Conservation (phyloP, 78 protist genomes). For the Dictyostelium capitatum region DNA sequence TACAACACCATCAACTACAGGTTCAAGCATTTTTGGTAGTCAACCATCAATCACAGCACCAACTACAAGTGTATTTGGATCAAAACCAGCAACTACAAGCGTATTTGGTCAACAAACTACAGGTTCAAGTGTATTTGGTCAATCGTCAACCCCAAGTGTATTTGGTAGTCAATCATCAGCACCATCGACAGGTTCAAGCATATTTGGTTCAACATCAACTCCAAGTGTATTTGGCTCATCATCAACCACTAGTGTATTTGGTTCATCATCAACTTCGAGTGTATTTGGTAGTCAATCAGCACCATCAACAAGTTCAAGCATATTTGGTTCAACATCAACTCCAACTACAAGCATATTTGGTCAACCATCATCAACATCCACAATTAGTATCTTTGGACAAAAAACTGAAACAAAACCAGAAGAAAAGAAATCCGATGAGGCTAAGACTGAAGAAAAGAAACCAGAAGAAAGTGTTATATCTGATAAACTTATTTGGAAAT, state of each 20-base stretch:
- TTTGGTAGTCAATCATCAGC: neutral
- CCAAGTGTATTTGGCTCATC: neutral
- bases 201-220: neutral
- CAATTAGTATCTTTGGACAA: neutral
- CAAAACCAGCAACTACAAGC: neutral
- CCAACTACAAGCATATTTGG: neutral
- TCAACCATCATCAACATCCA: neutral
- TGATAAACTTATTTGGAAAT: slow-evolving; percentile 27
- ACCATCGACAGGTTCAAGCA: neutral
- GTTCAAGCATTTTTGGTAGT: neutral
- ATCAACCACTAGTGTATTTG: neutral
- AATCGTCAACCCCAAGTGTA: neutral
- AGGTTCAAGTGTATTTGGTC: neutral
- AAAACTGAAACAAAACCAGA: neutral
- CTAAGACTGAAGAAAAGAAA: neutral
- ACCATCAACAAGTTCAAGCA: neutral
- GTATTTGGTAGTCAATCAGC: neutral
- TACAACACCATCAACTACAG: neutral
- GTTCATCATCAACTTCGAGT: neutral
- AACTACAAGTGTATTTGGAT: neutral
- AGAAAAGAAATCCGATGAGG: neutral
- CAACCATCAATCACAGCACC: neutral
- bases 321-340: neutral
- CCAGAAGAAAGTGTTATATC: neutral
- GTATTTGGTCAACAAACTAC: neutral